Base-by-base conservation (phyloP, 768 basidiomycete species). In the Lentinula edodes region DNA sequence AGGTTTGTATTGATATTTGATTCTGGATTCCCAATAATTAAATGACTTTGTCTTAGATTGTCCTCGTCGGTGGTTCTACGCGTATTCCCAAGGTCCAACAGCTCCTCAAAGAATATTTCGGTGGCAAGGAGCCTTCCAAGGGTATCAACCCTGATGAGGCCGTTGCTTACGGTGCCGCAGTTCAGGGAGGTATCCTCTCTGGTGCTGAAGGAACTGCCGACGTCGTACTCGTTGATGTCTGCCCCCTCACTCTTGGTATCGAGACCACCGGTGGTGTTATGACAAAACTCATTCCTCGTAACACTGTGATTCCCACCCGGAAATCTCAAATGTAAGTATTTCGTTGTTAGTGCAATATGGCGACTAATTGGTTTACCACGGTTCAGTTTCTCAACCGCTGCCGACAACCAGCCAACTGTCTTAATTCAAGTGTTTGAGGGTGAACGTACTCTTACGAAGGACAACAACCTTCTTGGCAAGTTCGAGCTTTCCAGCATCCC, bases 21-120 rank as follows among this genome's bases (percentile, higher is more conserved):
- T 2, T 28, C 28, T 28, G 2, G 28, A 4, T 28, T 28, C 28
- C 28, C 28, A 28, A 3, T 28, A 3, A 28, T 3, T 28, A 4
- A 28, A 28, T 0, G 28, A 28, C 23, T 23, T 23, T 23, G 23
- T 23, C 23, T 23, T 53, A 87, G 89, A 80, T 93, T 65, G 91
- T 94, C 54, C 92, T 96, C 58, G 94, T 96, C 63, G 94, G 94
- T 75, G 94, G 94, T 76, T 98, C 96, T 34, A 99, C 96, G 67
- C 95, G 96, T 88, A 99, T 99, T 70, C 96, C 96, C 76, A 97
- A 97, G 82, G 94, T 99, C 66, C 95, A 98, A 71, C 93, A 97
- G 70, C 92, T 98, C 73, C 87, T 99, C 72, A 95, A 94, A 77
- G 95, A 98, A 74, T 98, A 86, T 83, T 99, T 98, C 76, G 88